A percentile compares a stretch with the other conserved stretches of the same genome.
Conservation (phyloP, 2,329 filamentous ascomycete species). For the Gliomastix tumulicola region DNA sequence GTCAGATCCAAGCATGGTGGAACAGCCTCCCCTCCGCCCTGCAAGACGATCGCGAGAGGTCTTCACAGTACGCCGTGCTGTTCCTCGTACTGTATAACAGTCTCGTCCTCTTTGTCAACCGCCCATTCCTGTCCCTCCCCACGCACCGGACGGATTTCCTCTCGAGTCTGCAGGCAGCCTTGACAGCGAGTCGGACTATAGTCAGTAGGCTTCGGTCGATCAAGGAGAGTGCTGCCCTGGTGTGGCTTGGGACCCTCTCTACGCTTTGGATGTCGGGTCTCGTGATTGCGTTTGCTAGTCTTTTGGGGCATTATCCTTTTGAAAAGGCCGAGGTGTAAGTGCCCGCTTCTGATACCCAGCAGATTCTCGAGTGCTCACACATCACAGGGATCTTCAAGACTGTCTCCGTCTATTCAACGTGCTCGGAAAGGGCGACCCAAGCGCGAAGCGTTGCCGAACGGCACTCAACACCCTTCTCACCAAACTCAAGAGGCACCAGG, state of each 20-base stretch:
- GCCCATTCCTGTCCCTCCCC: conserved; percentile 24
- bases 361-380: no score
- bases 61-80: conserved; percentile 9
- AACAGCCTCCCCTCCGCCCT: conserved; percentile 11
- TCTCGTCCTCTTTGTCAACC: conserved; percentile 20
- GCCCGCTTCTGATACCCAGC: no score
- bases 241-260: conserved; percentile 25
- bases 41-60: conserved; percentile 7
- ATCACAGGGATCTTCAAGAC: no score
- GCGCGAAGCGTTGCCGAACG: no score
- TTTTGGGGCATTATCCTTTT: conserved; percentile 17
- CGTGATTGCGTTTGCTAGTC: conserved; percentile 22
- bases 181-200: conserved; percentile 18
- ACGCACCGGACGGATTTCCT: conserved; percentile 16
- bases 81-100: conserved; percentile 22
- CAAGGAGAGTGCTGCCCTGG: conserved; percentile 10
- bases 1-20: conserved; percentile 15
- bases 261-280: conserved; percentile 28
- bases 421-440: no score
- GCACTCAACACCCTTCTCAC: no score
- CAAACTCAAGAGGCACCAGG: no score
- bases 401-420: no score
- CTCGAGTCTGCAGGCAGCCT: conserved; percentile 18
- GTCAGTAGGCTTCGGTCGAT: conserved; percentile 12
- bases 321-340: conserved; percentile 10